These are phyloP conservation scores for Sporothrix phasma DNA, from an alignment of 2,329 filamentous ascomycete species.

Conservation along the genomic window DNA sequence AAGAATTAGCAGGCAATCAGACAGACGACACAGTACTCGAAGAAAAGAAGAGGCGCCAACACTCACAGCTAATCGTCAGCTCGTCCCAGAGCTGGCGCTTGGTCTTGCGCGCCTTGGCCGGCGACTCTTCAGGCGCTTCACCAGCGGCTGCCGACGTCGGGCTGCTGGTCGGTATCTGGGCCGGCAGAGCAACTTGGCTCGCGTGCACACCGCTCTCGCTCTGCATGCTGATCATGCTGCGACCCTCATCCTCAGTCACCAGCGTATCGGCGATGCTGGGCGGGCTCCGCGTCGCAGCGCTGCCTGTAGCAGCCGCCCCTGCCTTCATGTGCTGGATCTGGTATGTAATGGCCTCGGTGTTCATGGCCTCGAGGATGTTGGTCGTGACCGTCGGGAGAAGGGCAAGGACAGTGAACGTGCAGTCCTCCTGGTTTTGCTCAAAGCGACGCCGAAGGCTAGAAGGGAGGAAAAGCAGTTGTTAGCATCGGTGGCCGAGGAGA, in stretches of 20 bases:
- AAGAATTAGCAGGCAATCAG: neutral
- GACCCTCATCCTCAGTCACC: conserved; percentile 71
- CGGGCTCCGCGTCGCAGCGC: conserved; percentile 40
- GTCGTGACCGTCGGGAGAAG: conserved; percentile 85
- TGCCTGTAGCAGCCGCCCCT: conserved; percentile 31
- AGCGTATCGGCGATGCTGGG: conserved; percentile 59
- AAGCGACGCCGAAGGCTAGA: conserved; percentile 82
- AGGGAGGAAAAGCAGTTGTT: conserved; percentile 13
- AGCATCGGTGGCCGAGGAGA: neutral
- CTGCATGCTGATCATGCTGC: conserved; percentile 62
- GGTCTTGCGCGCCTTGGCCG: conserved; percentile 44
- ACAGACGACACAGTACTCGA: neutral
- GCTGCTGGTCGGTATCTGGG: conserved; percentile 20
- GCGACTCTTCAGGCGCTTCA: conserved; percentile 18
- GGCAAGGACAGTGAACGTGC: conserved; percentile 94
- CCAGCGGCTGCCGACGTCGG: conserved; percentile 17
- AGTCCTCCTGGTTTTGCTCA: conserved; percentile 98
- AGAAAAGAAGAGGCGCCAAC: neutral
- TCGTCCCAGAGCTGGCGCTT: conserved; percentile 97
- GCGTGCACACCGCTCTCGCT: conserved; percentile 78
- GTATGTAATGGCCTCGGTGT: conserved; percentile 85
- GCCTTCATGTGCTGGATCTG: conserved; percentile 90
- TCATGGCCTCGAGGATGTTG: conserved; percentile 76
- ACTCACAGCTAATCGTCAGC: conserved; percentile 84
- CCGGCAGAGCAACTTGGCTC: conserved; percentile 59